Evolutionary conservation across 306 rosid genomes (phyloP), one percentile per base, ranked within the genome.

Genomic region (Cicer arietinum): DNA sequence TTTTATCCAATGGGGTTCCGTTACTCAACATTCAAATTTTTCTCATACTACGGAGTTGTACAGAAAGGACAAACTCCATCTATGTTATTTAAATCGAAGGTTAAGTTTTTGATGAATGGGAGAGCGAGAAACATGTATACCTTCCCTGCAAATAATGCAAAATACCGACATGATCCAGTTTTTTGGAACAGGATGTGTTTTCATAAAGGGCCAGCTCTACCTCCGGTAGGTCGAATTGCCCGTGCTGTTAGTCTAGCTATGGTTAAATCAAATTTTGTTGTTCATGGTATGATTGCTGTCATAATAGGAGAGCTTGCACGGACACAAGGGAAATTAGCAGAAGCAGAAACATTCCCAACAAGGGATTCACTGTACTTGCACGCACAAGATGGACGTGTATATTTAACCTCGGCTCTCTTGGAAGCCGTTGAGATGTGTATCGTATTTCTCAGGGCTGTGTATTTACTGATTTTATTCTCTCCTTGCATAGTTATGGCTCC

Each of bases 401-500:
- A 76, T 82, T 77, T 92, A 58, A 80, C 90, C 50, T 64, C 86
- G 7, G 43, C 75, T 73, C 67, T 91, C 67, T 64, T 85, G 30
- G 73, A 67, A 51, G 79, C 82, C 45, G 67, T 89, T 73, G 95
- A 91, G 85, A 63, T 77, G 66, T 39, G 85, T 45, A 65, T 85
- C 73, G 84, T 92, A 86, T 75, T 90, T 56, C 39, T 87, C 52
- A 82, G 97, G 81, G 97, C 89, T 65, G 63, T 82, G 25, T 88
- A 89, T 74, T 85, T 91, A 48, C 80, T 68, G 52, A 25, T 88
- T 86, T 77, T 91, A 82, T 89, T 91, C 87, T 67, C 81, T 42
- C 95, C 96, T 39, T 89, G 93, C 84, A 77, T 92, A 47, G 82
- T 83, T 71, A 86, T 84, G 93, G 80, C 90, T 69, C 97, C 92